Conservation (phyloP, 148 eudicot species). For the Nepenthes gracilis region DNA sequence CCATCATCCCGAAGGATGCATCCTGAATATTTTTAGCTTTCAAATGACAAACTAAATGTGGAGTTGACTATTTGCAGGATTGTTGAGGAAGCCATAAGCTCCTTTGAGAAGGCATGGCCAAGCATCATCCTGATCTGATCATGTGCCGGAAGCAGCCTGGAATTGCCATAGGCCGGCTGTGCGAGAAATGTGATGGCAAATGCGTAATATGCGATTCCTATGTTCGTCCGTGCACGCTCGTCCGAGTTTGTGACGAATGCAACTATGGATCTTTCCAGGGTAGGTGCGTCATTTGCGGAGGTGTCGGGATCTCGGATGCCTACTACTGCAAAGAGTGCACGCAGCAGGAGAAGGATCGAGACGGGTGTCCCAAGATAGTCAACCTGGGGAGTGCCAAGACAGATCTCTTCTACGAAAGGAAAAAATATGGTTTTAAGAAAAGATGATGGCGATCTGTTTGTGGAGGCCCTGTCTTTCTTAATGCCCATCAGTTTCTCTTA, state of each 20-base stretch:
- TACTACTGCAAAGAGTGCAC: constrained; percentile 83
- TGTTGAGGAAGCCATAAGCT: too few species aligned
- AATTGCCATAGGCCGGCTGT: constrained; percentile 69
- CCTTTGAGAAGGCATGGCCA: constrained; percentile 39
- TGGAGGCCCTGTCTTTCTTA: too few species aligned
- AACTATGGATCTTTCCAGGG: constrained; percentile 84
- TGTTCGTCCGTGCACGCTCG: constrained; percentile 80
- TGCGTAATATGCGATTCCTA: constrained; percentile 77
- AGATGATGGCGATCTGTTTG: constrained; percentile 17
- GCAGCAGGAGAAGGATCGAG: constrained; percentile 80
- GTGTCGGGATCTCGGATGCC: constrained; percentile 79
- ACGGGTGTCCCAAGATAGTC: constrained; percentile 78
- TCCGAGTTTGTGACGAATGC: constrained; percentile 73
- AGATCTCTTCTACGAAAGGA: constrained; percentile 64
- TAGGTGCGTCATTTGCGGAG: constrained; percentile 77
- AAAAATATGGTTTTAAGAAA: constrained; percentile 68
- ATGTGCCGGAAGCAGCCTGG: constrained; percentile 90
- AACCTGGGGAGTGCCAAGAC: constrained; percentile 86
- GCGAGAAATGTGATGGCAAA: constrained; percentile 77
- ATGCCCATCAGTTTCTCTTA: too few species aligned
- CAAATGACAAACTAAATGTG: too few species aligned
- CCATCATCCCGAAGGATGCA: too few species aligned
- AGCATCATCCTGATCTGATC: constrained; percentile 84
- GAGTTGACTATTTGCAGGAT: too few species aligned
- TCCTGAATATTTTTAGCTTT: too few species aligned